Conservation (phyloP, 148 eudicot species). For the Persicaria tinctoria region DNA sequence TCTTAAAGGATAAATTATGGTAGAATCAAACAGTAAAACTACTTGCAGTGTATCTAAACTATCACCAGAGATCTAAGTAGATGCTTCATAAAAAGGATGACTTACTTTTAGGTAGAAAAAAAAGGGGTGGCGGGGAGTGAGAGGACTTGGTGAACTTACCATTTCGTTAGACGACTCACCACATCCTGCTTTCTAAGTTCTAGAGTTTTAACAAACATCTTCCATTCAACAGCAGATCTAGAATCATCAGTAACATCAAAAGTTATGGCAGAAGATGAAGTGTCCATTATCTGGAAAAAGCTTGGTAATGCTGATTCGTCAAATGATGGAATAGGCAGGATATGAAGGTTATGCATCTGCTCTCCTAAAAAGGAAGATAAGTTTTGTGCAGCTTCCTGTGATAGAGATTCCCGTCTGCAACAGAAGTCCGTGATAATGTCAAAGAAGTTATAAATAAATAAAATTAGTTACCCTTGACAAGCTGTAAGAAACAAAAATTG, state of each 20-base stretch:
- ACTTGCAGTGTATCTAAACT: neutral
- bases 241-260: slow-evolving; percentile 26
- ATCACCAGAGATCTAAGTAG: neutral
- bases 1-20: neutral
- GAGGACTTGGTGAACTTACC: slow-evolving; percentile 33
- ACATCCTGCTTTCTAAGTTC: slow-evolving; percentile 49
- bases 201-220: slow-evolving; percentile 42
- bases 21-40: neutral
- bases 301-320: slow-evolving; percentile 23
- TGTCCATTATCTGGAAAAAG: slow-evolving; percentile 23
- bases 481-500: neutral
- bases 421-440: slow-evolving; percentile 12
- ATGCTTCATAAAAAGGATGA: neutral
- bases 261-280: slow-evolving; percentile 18
- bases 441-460: neutral
- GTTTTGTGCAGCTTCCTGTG: slow-evolving; percentile 51
- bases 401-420: slow-evolving; percentile 68
- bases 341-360: slow-evolving; percentile 66
- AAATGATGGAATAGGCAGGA: slow-evolving; percentile 52
- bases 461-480: too few species aligned
- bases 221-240: slow-evolving; percentile 36
- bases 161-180: slow-evolving; percentile 46
- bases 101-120: neutral
- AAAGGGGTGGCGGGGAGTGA: too few species aligned
- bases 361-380: slow-evolving; percentile 92